Evolutionary conservation across 2,329 filamentous ascomycete genomes (phyloP).

Genomic region (Aspergillus pseudotamarii): DNA sequence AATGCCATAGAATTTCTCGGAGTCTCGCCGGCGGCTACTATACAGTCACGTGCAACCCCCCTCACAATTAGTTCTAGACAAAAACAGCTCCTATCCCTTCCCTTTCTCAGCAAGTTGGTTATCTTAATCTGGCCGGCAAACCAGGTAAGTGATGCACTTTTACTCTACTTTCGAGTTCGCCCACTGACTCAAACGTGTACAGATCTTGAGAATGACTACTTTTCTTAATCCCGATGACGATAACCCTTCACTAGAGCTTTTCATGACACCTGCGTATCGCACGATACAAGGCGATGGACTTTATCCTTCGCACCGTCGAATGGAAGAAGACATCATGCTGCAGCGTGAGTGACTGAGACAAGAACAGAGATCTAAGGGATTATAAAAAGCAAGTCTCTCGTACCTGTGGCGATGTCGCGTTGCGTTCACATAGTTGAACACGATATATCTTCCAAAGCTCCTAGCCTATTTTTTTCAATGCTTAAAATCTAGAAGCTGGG

Average conservation of each 20-base stretch:
- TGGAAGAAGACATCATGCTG: constrained; percentile 41
- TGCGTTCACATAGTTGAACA: not conserved
- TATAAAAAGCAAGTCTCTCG: constrained; percentile 10
- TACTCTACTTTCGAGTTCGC: not conserved
- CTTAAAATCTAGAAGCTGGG: not conserved
- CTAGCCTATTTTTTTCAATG: not conserved
- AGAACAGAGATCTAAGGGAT: constrained; percentile 54
- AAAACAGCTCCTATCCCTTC: not conserved
- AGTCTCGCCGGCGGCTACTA: not conserved
- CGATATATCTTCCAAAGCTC: not conserved
- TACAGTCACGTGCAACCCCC: not conserved
- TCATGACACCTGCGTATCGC: constrained; percentile 36
- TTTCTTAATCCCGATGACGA: constrained; percentile 44
- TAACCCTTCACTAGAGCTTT: constrained; percentile 42
- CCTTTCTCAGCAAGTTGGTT: constrained; percentile 4
- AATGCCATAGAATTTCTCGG: constrained; percentile 4
- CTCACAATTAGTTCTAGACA: not conserved
- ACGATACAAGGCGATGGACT: constrained; percentile 31
- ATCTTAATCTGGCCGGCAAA: not conserved
- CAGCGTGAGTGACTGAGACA: constrained; percentile 44
- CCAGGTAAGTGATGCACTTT: not conserved
- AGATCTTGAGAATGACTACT: constrained; percentile 10
- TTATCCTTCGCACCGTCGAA: constrained; percentile 38
- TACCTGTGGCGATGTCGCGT: not conserved
- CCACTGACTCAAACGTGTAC: not conserved